Evolutionary conservation across 306 rosid genomes (phyloP).

Genomic region (Cucurbita ficifolia): DNA sequence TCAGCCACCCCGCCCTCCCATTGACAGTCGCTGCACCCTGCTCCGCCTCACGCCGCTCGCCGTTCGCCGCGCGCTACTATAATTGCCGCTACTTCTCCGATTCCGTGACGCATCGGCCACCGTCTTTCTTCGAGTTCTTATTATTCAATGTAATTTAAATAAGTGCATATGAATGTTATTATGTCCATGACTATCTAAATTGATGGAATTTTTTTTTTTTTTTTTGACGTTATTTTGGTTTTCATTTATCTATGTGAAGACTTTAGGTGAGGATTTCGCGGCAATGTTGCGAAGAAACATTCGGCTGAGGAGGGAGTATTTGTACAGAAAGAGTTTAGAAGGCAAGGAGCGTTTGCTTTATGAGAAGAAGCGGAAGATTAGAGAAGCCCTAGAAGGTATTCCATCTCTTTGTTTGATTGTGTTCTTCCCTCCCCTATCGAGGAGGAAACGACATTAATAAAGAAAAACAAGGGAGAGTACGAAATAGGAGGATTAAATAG

Average conservation of each 20-base stretch:
- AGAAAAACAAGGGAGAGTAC: not conserved
- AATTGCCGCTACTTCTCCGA: not conserved
- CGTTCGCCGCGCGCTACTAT: too few relatives aligned
- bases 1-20: too few relatives aligned
- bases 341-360: conserved; percentile 53
- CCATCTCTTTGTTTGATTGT: not conserved
- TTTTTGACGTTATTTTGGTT: not conserved
- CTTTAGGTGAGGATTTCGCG: not conserved
- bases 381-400: conserved; percentile 62
- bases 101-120: not conserved
- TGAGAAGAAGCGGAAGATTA: conserved; percentile 83
- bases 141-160: not conserved
- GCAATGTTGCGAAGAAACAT: conserved; percentile 53
- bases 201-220: not conserved
- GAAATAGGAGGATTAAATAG: not conserved
- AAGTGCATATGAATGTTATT: not conserved
- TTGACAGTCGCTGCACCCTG: too few relatives aligned
- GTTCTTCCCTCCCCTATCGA: not conserved
- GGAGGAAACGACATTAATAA: not conserved
- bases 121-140: not conserved
- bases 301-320: conserved; percentile 61
- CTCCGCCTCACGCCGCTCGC: too few relatives aligned
- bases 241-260: not conserved
- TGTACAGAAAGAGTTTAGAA: conserved; percentile 74
- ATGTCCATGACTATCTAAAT: not conserved